Evolutionary conservation across 805 yeast species (phyloP).

Genomic region (Wickerhamiella bombiphila): DNA sequence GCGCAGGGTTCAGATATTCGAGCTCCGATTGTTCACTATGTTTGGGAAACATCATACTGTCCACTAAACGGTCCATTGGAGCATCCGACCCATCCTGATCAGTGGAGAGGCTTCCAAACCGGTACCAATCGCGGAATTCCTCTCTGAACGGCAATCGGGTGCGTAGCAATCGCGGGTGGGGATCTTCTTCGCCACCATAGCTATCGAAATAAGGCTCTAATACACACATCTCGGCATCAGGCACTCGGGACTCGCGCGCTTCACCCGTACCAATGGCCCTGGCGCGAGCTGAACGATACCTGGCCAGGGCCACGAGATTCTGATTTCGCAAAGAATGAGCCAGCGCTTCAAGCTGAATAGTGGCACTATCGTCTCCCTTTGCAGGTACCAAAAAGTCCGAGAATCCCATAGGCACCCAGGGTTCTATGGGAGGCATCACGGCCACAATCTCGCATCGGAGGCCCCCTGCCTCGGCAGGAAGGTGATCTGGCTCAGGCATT

Average conservation of each 20-base stretch:
- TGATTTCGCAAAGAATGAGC: constrained; percentile 5
- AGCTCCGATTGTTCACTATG: background rate
- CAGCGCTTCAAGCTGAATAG: constrained; percentile 5
- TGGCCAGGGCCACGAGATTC: constrained; percentile 12
- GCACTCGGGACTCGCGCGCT: constrained; percentile 1
- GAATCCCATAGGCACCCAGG: constrained; percentile 2
- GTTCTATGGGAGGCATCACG: constrained; percentile 3
- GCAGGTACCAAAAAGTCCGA: constrained; percentile 3
- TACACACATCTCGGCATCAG: constrained; percentile 8
- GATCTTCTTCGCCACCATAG: background rate
- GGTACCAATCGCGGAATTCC: constrained; percentile 11
- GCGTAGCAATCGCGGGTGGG: constrained; percentile 4
- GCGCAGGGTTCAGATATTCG: constrained; percentile 4
- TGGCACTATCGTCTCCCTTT: background rate
- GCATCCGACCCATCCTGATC: too few species aligned
- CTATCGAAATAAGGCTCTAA: constrained; percentile 10
- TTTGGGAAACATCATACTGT: constrained; percentile 6
- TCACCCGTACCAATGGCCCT: background rate
- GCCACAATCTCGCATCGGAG: constrained; percentile 6
- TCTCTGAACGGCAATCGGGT: constrained; percentile 14
- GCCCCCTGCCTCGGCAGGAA: background rate
- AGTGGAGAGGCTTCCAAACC: too few species aligned
- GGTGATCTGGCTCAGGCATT: background rate
- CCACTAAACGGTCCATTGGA: constrained; percentile 10
- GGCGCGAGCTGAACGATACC: constrained; percentile 10